Conservation (phyloP, 305 asterid genomes). For the Nicotiana rustica region DNA sequence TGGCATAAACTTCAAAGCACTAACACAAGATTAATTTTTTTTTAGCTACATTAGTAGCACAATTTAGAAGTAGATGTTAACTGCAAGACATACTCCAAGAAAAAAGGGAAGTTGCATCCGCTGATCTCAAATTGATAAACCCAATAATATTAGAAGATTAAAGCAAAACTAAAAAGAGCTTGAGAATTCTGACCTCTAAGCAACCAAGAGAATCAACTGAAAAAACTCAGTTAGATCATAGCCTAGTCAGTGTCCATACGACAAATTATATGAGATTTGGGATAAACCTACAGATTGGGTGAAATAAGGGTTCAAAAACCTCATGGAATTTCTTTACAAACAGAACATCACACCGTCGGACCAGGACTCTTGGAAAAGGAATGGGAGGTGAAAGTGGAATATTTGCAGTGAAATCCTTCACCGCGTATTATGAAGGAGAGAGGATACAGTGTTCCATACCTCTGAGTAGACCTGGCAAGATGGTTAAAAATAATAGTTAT, state of each 20-base stretch:
- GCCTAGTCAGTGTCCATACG: not conserved
- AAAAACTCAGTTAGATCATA: slow-evolving; percentile 17
- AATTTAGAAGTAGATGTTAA: not conserved
- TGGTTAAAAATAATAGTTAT: too few species aligned
- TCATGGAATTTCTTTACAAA: slow-evolving; percentile 18
- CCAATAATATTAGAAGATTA: not conserved
- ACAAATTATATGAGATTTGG: slow-evolving; percentile 2
- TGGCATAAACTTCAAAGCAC: slow-evolving; percentile 7
- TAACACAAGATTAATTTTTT: not conserved
- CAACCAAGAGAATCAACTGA: not conserved
- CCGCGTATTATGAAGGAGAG: not conserved
- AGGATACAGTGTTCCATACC: too few species aligned
- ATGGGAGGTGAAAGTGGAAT: not conserved
- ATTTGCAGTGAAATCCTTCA: not conserved
- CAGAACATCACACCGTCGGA: slow-evolving; percentile 1
- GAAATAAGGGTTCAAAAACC: slow-evolving; percentile 10
- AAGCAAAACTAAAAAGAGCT: slow-evolving; percentile 14
- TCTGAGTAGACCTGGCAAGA: too few species aligned
- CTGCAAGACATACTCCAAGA: slow-evolving; percentile 21
- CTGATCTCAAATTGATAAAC: not conserved
- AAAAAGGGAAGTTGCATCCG: not conserved
- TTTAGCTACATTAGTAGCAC: slow-evolving; percentile 15
- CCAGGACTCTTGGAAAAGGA: not conserved
- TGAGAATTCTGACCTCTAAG: not conserved
- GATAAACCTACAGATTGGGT: slow-evolving; percentile 2